Evolutionary conservation across 805 yeast species (phyloP).

Genomic region (Cyberlindnera maritima): DNA sequence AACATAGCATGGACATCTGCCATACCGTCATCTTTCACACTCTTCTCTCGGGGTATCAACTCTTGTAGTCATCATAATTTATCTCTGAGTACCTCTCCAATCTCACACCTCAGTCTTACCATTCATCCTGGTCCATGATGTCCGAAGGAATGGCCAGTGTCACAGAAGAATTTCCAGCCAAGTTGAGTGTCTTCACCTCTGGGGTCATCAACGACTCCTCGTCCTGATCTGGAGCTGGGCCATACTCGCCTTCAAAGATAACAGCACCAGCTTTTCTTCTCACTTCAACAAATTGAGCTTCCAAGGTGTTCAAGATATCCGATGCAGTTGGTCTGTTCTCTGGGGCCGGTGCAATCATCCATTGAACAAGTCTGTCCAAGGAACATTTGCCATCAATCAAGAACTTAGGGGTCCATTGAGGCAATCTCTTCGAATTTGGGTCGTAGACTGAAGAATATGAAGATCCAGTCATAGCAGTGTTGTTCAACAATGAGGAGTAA

Average conservation of each 20-base stretch:
- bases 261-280: constrained; percentile 90
- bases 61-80: background rate
- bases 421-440: constrained; percentile 39
- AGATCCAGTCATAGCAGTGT: constrained; percentile 25
- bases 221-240: constrained; percentile 61
- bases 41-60: background rate
- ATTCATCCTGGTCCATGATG: constrained; percentile 24
- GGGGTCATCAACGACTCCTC: constrained; percentile 25
- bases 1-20: background rate
- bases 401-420: constrained; percentile 86
- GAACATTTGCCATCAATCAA: constrained; percentile 68
- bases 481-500: constrained; percentile 24
- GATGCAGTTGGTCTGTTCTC: constrained; percentile 75
- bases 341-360: constrained; percentile 89
- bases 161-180: constrained; percentile 14
- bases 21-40: background rate
- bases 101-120: constrained; percentile 11
- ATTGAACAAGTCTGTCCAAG: constrained; percentile 74
- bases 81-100: background rate
- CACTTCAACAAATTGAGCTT: constrained; percentile 73
- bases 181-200: constrained; percentile 22
- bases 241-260: constrained; percentile 93
- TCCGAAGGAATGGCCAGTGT: constrained; percentile 21
- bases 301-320: constrained; percentile 65
- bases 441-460: constrained; percentile 28